Conservation (phyloP, 2,329 filamentous ascomycete species). For the Cladosporium sphaerospermum region DNA sequence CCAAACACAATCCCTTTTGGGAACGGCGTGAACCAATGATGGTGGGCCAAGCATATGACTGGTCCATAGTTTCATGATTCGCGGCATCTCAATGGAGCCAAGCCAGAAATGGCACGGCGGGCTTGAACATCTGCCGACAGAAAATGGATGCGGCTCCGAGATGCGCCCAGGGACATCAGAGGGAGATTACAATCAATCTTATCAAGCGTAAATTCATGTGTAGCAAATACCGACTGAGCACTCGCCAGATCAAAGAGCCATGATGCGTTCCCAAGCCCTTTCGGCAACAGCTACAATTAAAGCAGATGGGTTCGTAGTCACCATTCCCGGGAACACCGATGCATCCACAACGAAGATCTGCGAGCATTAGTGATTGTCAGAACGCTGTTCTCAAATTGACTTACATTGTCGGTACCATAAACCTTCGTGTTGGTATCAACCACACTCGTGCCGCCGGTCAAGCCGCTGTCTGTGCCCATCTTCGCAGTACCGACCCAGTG, state of each 20-base stretch:
- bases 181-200: neutral
- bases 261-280: constrained; percentile 49
- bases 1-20: no score
- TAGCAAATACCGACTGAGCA: neutral
- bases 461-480: constrained; percentile 40
- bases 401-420: constrained; percentile 54
- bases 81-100: neutral
- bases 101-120: neutral
- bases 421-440: constrained; percentile 47
- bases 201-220: neutral
- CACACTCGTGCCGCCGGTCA: constrained; percentile 37
- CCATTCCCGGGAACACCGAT: constrained; percentile 62
- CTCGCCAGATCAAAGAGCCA: constrained; percentile 31
- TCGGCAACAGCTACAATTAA: constrained; percentile 62
- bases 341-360: constrained; percentile 60
- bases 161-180: neutral
- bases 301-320: constrained; percentile 61
- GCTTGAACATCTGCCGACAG: no score
- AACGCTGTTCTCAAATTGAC: neutral
- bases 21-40: no score
- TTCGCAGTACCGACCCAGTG: constrained; percentile 39
- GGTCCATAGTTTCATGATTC: neutral
- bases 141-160: no score
- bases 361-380: neutral
- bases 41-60: no score